phyloP scores from a whole-genome alignment of 2,329 filamentous ascomycete species.

The Microdochium trichocladiopsis region DNA sequence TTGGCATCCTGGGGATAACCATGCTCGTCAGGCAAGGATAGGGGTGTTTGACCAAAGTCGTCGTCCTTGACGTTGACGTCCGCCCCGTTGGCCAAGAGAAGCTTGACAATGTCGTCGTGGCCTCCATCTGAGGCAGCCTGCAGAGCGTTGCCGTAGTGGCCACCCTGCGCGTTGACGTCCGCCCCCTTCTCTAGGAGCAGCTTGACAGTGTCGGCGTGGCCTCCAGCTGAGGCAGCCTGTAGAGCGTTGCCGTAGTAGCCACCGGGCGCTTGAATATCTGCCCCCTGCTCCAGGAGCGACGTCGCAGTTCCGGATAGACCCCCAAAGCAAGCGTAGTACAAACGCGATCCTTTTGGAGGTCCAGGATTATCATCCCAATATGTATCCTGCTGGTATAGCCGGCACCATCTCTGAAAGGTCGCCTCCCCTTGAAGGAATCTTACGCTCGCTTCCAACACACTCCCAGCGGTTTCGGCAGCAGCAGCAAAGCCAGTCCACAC shows the following conservation, averaged over 20 bases:
- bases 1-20: background rate
- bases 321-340: background rate
- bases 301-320: background rate
- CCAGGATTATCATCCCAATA: background rate
- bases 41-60: background rate
- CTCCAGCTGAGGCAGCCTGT: background rate
- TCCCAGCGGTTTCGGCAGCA: constrained; percentile 3
- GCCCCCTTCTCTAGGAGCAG: background rate
- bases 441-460: constrained; percentile 2
- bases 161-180: background rate
- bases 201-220: background rate
- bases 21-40: background rate
- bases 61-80: background rate
- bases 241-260: background rate
- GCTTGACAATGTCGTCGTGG: background rate
- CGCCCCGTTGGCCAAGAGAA: background rate
- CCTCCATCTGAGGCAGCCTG: background rate
- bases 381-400: constrained; percentile 3
- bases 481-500: constrained; percentile 7
- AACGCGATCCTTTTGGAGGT: background rate
- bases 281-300: background rate
- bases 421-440: constrained; percentile 6
- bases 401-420: constrained; percentile 7
- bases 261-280: background rate
- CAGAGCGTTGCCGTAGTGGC: background rate